These are phyloP conservation scores for Neophaeococcomyces mojaviensis DNA, from an alignment of 2,329 filamentous ascomycete genomes.

Conservation along the genomic window DNA sequence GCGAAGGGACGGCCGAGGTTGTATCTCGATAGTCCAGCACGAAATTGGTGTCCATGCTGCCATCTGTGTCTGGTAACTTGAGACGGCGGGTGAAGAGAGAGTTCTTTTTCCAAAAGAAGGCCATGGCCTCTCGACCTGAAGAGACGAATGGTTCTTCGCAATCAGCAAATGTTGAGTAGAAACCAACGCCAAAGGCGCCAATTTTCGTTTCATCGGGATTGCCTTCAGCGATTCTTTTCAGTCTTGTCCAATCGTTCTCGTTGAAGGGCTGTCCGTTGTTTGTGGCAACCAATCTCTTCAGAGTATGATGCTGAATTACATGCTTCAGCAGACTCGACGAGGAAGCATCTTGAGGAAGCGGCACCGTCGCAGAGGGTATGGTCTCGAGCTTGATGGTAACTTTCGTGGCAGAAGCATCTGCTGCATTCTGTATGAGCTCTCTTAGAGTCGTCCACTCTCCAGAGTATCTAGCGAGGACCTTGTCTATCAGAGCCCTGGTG, in stretches of 20 bases:
- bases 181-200: constrained; percentile 94
- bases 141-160: constrained; percentile 97
- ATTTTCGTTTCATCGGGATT: constrained; percentile 99
- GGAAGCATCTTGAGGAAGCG: constrained; percentile 58
- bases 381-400: constrained; percentile 93
- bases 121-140: constrained; percentile 87
- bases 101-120: constrained; percentile 99
- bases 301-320: constrained; percentile 72
- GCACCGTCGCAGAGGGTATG: constrained; percentile 68
- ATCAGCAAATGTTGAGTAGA: constrained; percentile 97
- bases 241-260: constrained; percentile 80
- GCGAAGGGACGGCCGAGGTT: constrained; percentile 75
- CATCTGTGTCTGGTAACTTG: constrained; percentile 60
- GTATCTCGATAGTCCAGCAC: constrained; percentile 87
- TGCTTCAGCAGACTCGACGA: constrained; percentile 72
- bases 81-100: constrained; percentile 86
- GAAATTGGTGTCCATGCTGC: constrained; percentile 73
- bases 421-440: constrained; percentile 97
- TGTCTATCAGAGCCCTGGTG: constrained; percentile 92
- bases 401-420: constrained; percentile 83
- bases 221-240: constrained; percentile 97
- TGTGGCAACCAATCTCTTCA: constrained; percentile 79
- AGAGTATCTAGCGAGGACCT: constrained; percentile 91
- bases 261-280: constrained; percentile 88
- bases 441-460: constrained; percentile 84